Evolutionary conservation across 352 stramenopile genomes (phyloP), one percentile per base, ranked within the genome.

Genomic region (Pythium grandisporangium): DNA sequence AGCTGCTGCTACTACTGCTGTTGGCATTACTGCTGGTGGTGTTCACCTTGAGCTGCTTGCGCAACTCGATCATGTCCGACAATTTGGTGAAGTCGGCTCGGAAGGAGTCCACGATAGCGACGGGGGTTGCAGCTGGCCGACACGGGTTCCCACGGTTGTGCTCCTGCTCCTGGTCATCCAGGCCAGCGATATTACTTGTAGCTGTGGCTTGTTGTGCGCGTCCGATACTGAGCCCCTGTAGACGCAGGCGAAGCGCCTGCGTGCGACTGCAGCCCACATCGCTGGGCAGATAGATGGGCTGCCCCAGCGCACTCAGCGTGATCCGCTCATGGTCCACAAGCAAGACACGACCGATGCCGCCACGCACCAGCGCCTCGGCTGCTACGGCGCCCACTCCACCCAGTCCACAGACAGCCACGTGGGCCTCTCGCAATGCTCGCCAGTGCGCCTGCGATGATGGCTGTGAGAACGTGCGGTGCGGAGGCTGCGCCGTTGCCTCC

Each of bases 21-120:
- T 10, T 25, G 5, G 8, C 21, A 1, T 20, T 6, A 6, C 8
- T 29, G 30, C 58, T 56, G 22, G 63, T 50, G 12, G 16, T 44
- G 26, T 60, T 65, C 17, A 55, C 49, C 30, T 69, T 57, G 13
- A 74, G 54, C 27, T 60, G 56, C 39, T 70, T 70, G 38, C 57
- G 53, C 21, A 70, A 53, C 44, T 65, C 56, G 6, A 46, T 30
- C 16, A 69, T 48, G 30, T 70, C 63, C n/a, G 29, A 22, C 7
- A 53, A 48, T 30, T 51, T 65, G 19, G 37, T 47, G 26, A 63
- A 45, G 33, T 74, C 53, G 8, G 50, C 48, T 14, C 39, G 44
- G 33, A 59, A 55, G 25, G 56, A 63, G 20, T 74, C 60, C 29
- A 74, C 36, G n/a, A n/a, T n/a, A n/a, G n/a, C n/a, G n/a, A n/a